phyloP scores from a whole-genome alignment of 192 early-diverging fungal species.

The Jimgerdemannia lactiflua region DNA sequence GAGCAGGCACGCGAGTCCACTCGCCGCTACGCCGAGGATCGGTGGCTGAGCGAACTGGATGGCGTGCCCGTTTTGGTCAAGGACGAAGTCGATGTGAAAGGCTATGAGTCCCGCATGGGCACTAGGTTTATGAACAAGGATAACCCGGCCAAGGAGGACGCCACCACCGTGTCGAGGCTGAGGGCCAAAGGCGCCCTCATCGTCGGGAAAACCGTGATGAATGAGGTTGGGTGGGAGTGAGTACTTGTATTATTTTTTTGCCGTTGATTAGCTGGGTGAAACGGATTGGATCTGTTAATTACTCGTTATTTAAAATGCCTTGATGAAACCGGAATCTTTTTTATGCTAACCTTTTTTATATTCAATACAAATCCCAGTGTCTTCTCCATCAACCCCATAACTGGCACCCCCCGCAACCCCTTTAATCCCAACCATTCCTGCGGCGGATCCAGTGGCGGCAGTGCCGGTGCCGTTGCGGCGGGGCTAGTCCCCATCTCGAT shows the following conservation, averaged over 20 bases:
- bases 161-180: slow-evolving; percentile 44
- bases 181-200: slow-evolving; percentile 60
- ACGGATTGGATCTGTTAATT: not conserved
- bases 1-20: slow-evolving; percentile 55
- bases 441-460: slow-evolving; percentile 74
- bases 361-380: too few species aligned
- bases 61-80: slow-evolving; percentile 75
- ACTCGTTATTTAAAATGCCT: too few species aligned
- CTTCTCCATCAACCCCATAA: slow-evolving; percentile 61
- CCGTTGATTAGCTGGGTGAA: slow-evolving; percentile 9
- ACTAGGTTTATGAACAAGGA: slow-evolving; percentile 57
- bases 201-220: slow-evolving; percentile 69
- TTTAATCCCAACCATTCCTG: slow-evolving; percentile 51
- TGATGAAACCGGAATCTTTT: too few species aligned
- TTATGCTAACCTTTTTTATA: not conserved
- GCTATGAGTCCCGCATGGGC: slow-evolving; percentile 51
- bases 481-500: slow-evolving; percentile 68
- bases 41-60: slow-evolving; percentile 60
- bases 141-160: slow-evolving; percentile 44
- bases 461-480: slow-evolving; percentile 55
- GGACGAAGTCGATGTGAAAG: slow-evolving; percentile 65
- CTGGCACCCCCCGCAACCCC: slow-evolving; percentile 62
- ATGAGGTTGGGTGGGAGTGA: slow-evolving; percentile 63
- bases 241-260: not conserved
- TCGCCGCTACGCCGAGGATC: slow-evolving; percentile 41